Evolutionary conservation across 2,329 filamentous ascomycete species (phyloP).

Genomic region (Pestalotiopsis sp.): DNA sequence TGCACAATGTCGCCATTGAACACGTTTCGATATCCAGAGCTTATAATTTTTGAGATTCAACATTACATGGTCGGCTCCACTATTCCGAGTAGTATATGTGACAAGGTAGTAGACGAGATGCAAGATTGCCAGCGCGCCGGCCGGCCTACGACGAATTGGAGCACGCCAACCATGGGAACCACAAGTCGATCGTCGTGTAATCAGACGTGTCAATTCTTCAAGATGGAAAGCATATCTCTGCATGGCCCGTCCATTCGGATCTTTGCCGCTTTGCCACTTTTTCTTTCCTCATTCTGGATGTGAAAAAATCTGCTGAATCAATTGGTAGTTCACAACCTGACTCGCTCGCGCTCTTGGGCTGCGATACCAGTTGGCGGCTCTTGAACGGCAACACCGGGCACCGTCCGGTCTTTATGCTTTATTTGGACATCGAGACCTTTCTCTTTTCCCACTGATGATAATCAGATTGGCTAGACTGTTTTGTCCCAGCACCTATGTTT

Average conservation of each 20-base stretch:
- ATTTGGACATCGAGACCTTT: too few species aligned
- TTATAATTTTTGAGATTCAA: not conserved
- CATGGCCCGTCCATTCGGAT: not conserved
- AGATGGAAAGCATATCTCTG: not conserved
- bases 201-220: conserved; percentile 2
- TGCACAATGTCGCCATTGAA: conserved; percentile 7
- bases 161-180: not conserved
- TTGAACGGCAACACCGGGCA: too few species aligned
- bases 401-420: too few species aligned
- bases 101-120: not conserved
- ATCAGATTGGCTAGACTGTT: too few species aligned
- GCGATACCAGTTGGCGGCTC: not conserved
- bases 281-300: not conserved
- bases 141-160: conserved; percentile 3
- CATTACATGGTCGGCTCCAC: conserved; percentile 1
- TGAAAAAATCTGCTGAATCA: not conserved
- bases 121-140: not conserved
- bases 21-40: not conserved
- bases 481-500: too few species aligned
- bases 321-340: not conserved
- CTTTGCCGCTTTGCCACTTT: not conserved
- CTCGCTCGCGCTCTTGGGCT: not conserved
- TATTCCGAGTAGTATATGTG: conserved; percentile 1
- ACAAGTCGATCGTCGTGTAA: not conserved
- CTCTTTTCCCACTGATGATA: too few species aligned